phyloP scores from a whole-genome alignment of 2,329 filamentous ascomycete genomes.

The Exophiala calicioides region DNA sequence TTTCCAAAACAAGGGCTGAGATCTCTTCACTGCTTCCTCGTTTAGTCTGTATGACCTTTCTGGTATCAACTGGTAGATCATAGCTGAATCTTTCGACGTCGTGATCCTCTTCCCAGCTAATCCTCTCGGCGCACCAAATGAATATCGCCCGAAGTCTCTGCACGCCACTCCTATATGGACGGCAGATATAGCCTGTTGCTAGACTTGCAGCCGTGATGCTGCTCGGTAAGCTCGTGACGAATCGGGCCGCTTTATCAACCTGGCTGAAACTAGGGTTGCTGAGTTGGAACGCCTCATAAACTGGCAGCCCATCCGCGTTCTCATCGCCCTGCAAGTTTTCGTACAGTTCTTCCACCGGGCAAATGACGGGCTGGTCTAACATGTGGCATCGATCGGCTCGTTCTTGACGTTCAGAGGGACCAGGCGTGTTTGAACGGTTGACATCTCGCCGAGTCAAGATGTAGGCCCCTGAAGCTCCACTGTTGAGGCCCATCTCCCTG shows the following conservation, averaged over 20 bases:
- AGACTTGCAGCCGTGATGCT: constrained; percentile 79
- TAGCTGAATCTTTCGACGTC: constrained; percentile 60
- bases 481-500: constrained; percentile 69
- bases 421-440: constrained; percentile 90
- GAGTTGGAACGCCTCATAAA: constrained; percentile 63
- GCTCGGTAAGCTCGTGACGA: constrained; percentile 78
- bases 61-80: constrained; percentile 62
- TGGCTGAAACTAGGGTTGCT: constrained; percentile 81
- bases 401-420: constrained; percentile 82
- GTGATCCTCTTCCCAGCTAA: constrained; percentile 93
- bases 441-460: constrained; percentile 96
- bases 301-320: constrained; percentile 77
- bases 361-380: constrained; percentile 85
- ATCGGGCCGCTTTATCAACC: constrained; percentile 94
- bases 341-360: constrained; percentile 85
- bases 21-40: constrained; percentile 88
- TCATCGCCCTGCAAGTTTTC: constrained; percentile 88
- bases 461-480: constrained; percentile 69
- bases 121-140: constrained; percentile 93
- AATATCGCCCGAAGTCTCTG: constrained; percentile 93
- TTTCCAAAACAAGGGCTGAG: constrained; percentile 81
- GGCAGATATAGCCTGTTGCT: constrained; percentile 87
- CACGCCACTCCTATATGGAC: constrained; percentile 90
- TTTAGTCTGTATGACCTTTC: constrained; percentile 79
- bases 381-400: constrained; percentile 87